Base-by-base conservation (phyloP, 495 filamentous ascomycete species). In the Aspergillus saccharolyticus region DNA sequence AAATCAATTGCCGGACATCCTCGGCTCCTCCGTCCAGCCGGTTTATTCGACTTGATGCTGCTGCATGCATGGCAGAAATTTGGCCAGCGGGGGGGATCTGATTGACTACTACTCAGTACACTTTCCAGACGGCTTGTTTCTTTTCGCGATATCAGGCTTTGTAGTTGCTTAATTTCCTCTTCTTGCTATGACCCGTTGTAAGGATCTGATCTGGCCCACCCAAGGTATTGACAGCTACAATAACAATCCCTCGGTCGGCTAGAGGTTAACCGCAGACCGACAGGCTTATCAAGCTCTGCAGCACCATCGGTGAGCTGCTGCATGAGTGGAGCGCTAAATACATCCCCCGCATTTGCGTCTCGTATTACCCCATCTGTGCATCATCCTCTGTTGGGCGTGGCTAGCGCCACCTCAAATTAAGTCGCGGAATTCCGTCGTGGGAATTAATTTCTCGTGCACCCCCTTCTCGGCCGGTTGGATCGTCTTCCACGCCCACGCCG, bases 401-500 rank as follows among this genome's bases (percentile, higher is more conserved):
- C 33, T 12, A 39, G 10, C 33, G 33, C 44, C 44, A 46, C 44
- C 46, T 49, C 46, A 25, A 10, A 24, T 21, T 46, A 65, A 60
- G 10, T 58, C 56, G 10, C 42, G 47, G 17, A 55, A 58, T 42
- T 60, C 56, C 15, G 24, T 60, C 20, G 42, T 50, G 1, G 63
- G 63, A 25, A 60, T 42, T 25, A 60, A 33, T 16, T 15, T 47
- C 53, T 53, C 58, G 49, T 64, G 58, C 14, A 60, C 57, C 5
- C 58, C 55, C 6, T 44, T 20, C 3, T 52, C 47, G 14, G 16
- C 43, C 15, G 4, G 30, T 16, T 30, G 19, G 4, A 22, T 18
- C 0, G 45, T n/a, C 61, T 72, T 74, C 71, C 71, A 74, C 20
- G 17, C 44, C 71, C 71, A 74, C 1, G 59, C 55, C 43, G 53